Evolutionary conservation across 2,329 filamentous ascomycete species (phyloP).

Genomic region (Parascedosporium putredinis): DNA sequence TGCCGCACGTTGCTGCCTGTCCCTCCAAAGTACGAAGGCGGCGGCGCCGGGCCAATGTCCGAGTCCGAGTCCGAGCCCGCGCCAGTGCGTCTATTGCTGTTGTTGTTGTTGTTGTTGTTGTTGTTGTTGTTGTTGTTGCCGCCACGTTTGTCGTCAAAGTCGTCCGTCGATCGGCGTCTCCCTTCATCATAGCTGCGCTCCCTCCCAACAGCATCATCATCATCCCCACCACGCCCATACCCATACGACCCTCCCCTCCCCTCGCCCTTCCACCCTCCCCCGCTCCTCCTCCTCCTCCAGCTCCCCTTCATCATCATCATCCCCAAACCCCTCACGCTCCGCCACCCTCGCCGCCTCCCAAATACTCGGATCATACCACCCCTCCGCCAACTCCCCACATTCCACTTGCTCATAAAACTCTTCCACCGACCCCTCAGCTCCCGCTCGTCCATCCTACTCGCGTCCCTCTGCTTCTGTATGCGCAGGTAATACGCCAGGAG

Average conservation of each 20-base stretch:
- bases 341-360: constrained; percentile 25
- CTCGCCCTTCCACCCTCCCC: constrained; percentile 1
- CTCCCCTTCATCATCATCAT: constrained; percentile 10
- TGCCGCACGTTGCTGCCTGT: constrained; percentile 17
- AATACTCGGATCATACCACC: constrained; percentile 83
- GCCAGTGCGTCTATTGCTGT: constrained; percentile 5
- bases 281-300: constrained; percentile 6
- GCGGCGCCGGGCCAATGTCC: constrained; percentile 12
- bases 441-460: constrained; percentile 60
- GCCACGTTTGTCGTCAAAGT: too few species aligned
- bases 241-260: constrained; percentile 15
- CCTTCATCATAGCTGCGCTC: too few species aligned
- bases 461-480: constrained; percentile 68
- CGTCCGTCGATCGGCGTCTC: too few species aligned
- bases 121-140: too few species aligned
- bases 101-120: too few species aligned
- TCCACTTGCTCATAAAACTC: constrained; percentile 88
- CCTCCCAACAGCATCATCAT: too few species aligned
- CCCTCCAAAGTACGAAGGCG: constrained; percentile 18
- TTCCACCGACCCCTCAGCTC: constrained; percentile 83
- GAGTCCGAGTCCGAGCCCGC: constrained; percentile 10
- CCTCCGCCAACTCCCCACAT: constrained; percentile 77
- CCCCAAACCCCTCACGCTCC: constrained; percentile 5
- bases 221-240: too few species aligned
- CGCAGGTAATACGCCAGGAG: constrained; percentile 79